Evolutionary conservation across 768 basidiomycete species (phyloP).

Genomic region (Terana coerulea): DNA sequence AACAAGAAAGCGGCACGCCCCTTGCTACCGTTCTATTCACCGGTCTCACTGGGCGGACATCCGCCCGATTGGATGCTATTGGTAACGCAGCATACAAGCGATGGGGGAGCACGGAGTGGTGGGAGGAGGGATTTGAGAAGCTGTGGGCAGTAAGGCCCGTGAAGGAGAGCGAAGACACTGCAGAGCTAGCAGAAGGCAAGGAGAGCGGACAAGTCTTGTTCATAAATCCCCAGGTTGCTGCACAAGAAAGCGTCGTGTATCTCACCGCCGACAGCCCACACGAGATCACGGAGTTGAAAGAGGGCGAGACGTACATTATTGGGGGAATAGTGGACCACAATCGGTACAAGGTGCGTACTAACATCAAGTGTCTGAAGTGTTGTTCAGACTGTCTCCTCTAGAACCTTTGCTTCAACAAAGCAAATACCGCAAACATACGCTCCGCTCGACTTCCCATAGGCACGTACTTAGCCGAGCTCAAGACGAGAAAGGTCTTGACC

Average conservation of each 20-base stretch:
- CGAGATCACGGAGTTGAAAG: conserved; percentile 76
- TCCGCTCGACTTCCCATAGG: conserved; percentile 94
- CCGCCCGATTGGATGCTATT: conserved; percentile 58
- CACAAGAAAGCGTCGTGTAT: conserved; percentile 64
- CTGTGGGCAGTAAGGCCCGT: conserved; percentile 48
- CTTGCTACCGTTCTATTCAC: conserved; percentile 76
- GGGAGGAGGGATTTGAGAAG: conserved; percentile 66
- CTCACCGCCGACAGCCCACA: conserved; percentile 92
- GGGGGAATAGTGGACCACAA: conserved; percentile 96
- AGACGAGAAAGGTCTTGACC: conserved; percentile 92
- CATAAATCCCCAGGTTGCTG: conserved; percentile 9
- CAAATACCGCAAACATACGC: conserved; percentile 64
- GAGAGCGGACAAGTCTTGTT: background rate
- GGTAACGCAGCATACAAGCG: conserved; percentile 67
- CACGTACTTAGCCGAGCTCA: conserved; percentile 77
- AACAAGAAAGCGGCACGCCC: conserved; percentile 73
- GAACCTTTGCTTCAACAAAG: conserved; percentile 89
- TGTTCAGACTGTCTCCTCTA: conserved; percentile 34
- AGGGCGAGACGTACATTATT: conserved; percentile 89
- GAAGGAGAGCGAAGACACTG: background rate
- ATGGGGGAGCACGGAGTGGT: conserved; percentile 85
- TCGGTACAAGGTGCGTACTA: conserved; percentile 73
- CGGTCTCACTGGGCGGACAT: conserved; percentile 70
- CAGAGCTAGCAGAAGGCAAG: conserved; percentile 7
- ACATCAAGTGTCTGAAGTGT: conserved; percentile 9